These are phyloP conservation scores for Cadophora gregata DNA, from an alignment of 2,329 filamentous ascomycete genomes.

Conservation along the genomic window DNA sequence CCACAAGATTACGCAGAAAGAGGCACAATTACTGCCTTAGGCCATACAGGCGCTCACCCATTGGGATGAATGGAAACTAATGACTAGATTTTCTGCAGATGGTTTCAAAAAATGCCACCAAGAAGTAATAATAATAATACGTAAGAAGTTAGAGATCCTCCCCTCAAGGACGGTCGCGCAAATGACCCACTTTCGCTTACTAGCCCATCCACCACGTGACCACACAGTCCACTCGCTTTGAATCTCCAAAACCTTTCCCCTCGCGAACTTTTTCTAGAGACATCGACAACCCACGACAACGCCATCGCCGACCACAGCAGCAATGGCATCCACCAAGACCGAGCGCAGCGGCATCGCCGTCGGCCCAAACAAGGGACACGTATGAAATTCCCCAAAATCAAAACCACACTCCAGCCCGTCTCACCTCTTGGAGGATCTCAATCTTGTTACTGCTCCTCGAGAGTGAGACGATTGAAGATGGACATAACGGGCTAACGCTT, in stretches of 20 bases:
- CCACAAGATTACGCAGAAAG: no score
- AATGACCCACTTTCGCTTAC: background rate
- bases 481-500: slow-evolving; percentile 55
- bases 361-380: slow-evolving; percentile 69
- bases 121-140: background rate
- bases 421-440: slow-evolving; percentile 80
- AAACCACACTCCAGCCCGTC: slow-evolving; percentile 47
- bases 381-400: slow-evolving; percentile 54
- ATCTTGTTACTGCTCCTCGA: slow-evolving; percentile 36
- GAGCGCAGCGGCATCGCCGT: slow-evolving; percentile 64
- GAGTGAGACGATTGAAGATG: slow-evolving; percentile 46
- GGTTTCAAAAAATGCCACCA: no score
- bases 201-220: background rate
- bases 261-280: slow-evolving; percentile 20
- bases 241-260: background rate
- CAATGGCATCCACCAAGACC: slow-evolving; percentile 63
- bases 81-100: no score
- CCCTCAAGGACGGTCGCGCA: no score
- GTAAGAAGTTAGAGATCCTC: background rate
- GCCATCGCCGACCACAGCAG: slow-evolving; percentile 10
- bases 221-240: background rate
- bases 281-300: slow-evolving; percentile 24
- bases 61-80: no score
- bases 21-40: no score
- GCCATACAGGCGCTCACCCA: no score